Evolutionary conservation across 1,139 yeast genomes (phyloP), one percentile per base, ranked within the genome.

Genomic region (Protomyces macrosporus): DNA sequence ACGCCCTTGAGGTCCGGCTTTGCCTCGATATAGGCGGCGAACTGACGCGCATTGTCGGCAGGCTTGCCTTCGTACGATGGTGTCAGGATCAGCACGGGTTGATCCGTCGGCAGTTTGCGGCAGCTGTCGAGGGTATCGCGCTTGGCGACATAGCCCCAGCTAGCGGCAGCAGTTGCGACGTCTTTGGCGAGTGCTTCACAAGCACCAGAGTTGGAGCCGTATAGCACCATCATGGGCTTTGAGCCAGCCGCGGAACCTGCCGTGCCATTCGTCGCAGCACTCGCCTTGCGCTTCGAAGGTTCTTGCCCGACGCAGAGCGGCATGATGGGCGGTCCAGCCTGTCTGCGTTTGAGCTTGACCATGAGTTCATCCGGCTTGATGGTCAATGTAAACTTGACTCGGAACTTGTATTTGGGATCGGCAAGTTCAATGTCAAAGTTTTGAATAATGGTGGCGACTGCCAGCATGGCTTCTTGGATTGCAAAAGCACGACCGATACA

Each of bases 401-500:
- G 16, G 12, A 57, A 45, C 42, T 57, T 53, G 35, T 53, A 61
- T 23, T 42, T 34, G 14, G 65, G 65, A 52, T 55, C 57, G 37
- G 51, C 65, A 39, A 55, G 42, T 39, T 52, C 56, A 53, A 61
- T 54, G 40, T 61, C 52, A 40, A 55, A 61, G 40, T 61, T 55
- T 35, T 61, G 65, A 45, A 61, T 23, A 33, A 61, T 57, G 10
- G 55, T 45, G n/a, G 65, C 61, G 33, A 55, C 52, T 23, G 60
- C 61, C 16, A 61, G 57, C 16, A 55, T 50, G 48, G 61, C 59
- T 53, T 61, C 65, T 37, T 55, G 61, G 9, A 56, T 23, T 10
- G 65, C 65, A 32, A 61, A 61, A 12, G 61, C 61, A 10, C 61
- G 65, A 37, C 65, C 65, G 34, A 61, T 61, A 32, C 65, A 61